Evolutionary conservation across 208 protist genomes (phyloP), one percentile per base, ranked within the genome.

Genomic region (Trypanosoma congolense): DNA sequence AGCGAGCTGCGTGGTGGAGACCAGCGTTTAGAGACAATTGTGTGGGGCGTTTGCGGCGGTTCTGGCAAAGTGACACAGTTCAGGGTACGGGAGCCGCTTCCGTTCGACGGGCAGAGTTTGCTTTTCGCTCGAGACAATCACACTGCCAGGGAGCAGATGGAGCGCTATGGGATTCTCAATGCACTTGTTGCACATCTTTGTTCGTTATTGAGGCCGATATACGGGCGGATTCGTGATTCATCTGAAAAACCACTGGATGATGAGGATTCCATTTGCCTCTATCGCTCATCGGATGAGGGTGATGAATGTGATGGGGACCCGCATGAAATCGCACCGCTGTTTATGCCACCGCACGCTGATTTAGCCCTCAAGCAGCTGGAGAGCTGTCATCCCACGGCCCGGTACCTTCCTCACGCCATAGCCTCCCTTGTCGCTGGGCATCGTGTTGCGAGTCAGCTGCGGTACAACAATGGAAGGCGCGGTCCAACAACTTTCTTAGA

Each of bases 41-140:
- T 83, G 30, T 87, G 74, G 73, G 72, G 66, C 9, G 48, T 81
- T 21, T 50, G 70, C 14, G 43, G 26, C 5, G 41, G 14, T 0
- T 52, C 69, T 5, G 80, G 70, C 0, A 41, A 38, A 35, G 35
- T 59, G 21, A 56, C 43, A 26, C 65, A 52, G 45, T 61, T 77
- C 46, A 54, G 41, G 1, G 72, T 72, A 25, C 36, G 42, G 19
- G 65, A 72, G 45, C 35, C 35, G 14, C 35, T 64, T 14, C 6
- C 51, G 2, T 35, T 19, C 19, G 50, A 4, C 8, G 21, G n/a
- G 3, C 18, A 31, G 12, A 9, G 28, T 30, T 28, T 22, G 19
- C 14, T 46, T 50, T 35, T 53, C 6, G 33, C 3, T 24, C 51
- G 30, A 12, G n/a, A 53, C 35, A 51, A 58, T 33, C 33, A 6